These are phyloP conservation scores for Tetrahymena thermophila DNA, from an alignment of 73 alveolate species.

Conservation along the genomic window DNA sequence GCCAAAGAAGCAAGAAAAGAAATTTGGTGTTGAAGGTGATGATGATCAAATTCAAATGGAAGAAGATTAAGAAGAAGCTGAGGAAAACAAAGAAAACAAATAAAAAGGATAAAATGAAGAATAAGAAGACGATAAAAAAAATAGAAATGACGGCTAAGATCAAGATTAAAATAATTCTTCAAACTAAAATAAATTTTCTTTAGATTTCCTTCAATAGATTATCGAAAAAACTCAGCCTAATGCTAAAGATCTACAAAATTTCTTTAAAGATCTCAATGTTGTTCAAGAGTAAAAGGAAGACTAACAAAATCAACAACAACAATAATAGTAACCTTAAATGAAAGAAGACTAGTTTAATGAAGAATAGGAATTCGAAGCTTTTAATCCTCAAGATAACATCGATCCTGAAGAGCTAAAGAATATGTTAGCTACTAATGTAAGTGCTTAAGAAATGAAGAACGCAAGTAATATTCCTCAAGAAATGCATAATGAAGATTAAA, in stretches of 20 bases:
- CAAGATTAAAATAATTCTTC: slow-evolving; percentile 41
- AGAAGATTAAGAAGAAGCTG: slow-evolving; percentile 46
- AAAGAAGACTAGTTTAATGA: slow-evolving; percentile 54
- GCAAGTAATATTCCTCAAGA: slow-evolving; percentile 40
- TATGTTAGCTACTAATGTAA: slow-evolving; percentile 30
- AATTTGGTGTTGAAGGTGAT: slow-evolving; percentile 23
- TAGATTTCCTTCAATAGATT: background rate
- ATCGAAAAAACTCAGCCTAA: slow-evolving; percentile 7
- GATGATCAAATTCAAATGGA: slow-evolving; percentile 40
- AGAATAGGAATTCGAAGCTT: slow-evolving; percentile 52
- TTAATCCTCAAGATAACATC: slow-evolving; percentile 40
- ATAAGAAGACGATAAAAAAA: slow-evolving; percentile 40
- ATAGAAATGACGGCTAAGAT: slow-evolving; percentile 57
- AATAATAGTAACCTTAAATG: slow-evolving; percentile 5
- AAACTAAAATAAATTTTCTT: slow-evolving; percentile 21
- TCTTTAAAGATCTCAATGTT: slow-evolving; percentile 23
- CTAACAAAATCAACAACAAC: slow-evolving; percentile 1
- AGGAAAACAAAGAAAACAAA: slow-evolving; percentile 29
- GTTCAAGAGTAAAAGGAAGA: slow-evolving; percentile 65
- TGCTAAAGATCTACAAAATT: slow-evolving; percentile 37
- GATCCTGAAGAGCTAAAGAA: slow-evolving; percentile 4
- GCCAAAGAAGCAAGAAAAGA: background rate
- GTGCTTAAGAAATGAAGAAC: slow-evolving; percentile 48
- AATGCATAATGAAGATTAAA: slow-evolving; percentile 45
- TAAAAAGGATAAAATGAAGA: slow-evolving; percentile 20